Evolutionary conservation across 2,329 filamentous ascomycete genomes (phyloP).

Genomic region (Aspergillus eucalypticola): DNA sequence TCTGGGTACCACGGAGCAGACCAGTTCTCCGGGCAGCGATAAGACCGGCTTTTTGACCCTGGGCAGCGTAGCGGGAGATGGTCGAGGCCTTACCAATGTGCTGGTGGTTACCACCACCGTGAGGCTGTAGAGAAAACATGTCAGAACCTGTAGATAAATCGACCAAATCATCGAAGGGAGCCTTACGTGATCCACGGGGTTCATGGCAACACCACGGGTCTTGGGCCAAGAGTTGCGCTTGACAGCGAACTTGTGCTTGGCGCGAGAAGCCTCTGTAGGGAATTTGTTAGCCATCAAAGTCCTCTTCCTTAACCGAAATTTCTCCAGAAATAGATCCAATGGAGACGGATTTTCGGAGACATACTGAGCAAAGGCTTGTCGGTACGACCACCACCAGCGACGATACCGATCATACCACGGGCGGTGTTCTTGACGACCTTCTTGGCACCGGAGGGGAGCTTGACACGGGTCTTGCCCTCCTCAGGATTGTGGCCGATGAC

Average conservation of each 20-base stretch:
- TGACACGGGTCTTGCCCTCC: slow-evolving; percentile 99
- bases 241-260: slow-evolving; percentile 99
- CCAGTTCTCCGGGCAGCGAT: slow-evolving; percentile 99
- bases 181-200: slow-evolving; percentile 92
- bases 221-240: slow-evolving; percentile 99
- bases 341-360: slow-evolving; percentile 16
- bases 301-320: neutral
- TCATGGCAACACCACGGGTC: slow-evolving; percentile 99
- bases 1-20: slow-evolving; percentile 99
- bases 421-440: slow-evolving; percentile 92
- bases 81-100: slow-evolving; percentile 99
- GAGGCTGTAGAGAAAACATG: slow-evolving; percentile 54
- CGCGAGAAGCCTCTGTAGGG: slow-evolving; percentile 86
- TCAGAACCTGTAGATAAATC: slow-evolving; percentile 14
- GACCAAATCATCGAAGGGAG: slow-evolving; percentile 1
- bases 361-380: slow-evolving; percentile 97
- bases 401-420: slow-evolving; percentile 99
- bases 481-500: slow-evolving; percentile 97
- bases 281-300: slow-evolving; percentile 41
- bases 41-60: slow-evolving; percentile 99
- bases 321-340: neutral
- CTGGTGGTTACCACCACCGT: slow-evolving; percentile 99
- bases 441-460: slow-evolving; percentile 98
- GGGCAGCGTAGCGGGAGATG: slow-evolving; percentile 95
- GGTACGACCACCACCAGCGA: slow-evolving; percentile 98